Base-by-base conservation (phyloP, 306 rosid genomes). In the Coriaria nepalensis region DNA sequence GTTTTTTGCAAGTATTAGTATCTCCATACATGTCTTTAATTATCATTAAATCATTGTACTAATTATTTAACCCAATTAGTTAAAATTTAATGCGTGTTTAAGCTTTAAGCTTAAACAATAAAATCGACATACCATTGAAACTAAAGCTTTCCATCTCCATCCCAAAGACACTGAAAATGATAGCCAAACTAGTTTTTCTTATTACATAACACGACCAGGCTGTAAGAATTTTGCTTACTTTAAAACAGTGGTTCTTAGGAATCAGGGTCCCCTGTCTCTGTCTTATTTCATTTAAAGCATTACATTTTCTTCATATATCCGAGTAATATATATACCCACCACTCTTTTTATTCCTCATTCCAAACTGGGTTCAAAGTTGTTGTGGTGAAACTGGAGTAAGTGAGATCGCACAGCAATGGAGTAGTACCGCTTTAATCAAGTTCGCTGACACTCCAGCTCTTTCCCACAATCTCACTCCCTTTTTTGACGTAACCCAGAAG, bases 401-500 rank as follows among this genome's bases (percentile, higher is more conserved):
- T 13, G 52, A 43, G 64, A 51, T 65, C 41, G 45, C 43, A 52
- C 54, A 47, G 45, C 46, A 57, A 55, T 34, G 14, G 33, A 29
- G 52, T 61, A 65, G 14, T n/a, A n/a, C n/a, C 52, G 48, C 66
- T 61, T 47, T 39, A 20, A 15, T 10, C 56, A 20, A 20, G 29
- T 33, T 35, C 64, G 55, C 63, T 61, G 55, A 59, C 61, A 11
- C 43, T 55, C 58, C 58, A 57, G 45, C 56, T 60, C 66, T 20
- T 20, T 41, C 52, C 29, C 65, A 11, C 53, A 56, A 70, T 69
- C 41, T 54, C 78, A 38, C 29, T 20, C 29, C 3, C 29, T 20
- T 20, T 52, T 71, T 63, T 66, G 53, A 43, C 76, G 84, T 82
- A 40, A 53, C 75, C 60, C 78, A 69, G 34, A 87, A 83, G 96